Conservation (phyloP, 805 yeast species). For the Metschnikowia hibisci region DNA sequence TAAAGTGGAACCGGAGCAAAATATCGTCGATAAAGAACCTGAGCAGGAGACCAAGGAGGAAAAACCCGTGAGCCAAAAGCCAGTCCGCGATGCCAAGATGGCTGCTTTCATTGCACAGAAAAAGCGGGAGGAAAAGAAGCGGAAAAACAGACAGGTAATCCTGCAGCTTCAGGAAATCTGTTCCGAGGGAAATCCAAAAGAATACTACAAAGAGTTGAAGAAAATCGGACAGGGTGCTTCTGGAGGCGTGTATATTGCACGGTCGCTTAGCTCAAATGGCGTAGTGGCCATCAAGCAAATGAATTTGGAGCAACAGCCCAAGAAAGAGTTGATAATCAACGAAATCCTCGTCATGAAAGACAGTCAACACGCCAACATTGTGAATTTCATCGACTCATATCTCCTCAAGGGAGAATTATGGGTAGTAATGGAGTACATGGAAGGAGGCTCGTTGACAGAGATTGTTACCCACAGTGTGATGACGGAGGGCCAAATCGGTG, state of each 20-base stretch:
- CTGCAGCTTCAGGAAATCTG: constrained; percentile 73
- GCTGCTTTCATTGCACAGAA: constrained; percentile 57
- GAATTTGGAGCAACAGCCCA: constrained; percentile 92
- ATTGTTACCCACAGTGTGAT: constrained; percentile 86
- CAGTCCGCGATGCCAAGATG: constrained; percentile 47
- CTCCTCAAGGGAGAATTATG: constrained; percentile 75
- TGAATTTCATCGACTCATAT: constrained; percentile 19
- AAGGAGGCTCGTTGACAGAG: constrained; percentile 95
- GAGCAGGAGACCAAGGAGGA: constrained; percentile 9
- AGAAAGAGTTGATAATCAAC: constrained; percentile 81
- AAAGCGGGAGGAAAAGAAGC: constrained; percentile 75
- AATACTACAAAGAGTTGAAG: constrained; percentile 59
- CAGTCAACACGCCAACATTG: constrained; percentile 19
- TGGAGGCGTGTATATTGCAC: constrained; percentile 93
- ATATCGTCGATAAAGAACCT: not conserved
- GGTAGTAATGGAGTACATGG: constrained; percentile 99
- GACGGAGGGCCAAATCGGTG: constrained; percentile 93
- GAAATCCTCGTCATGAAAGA: constrained; percentile 22
- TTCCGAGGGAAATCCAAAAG: constrained; percentile 78
- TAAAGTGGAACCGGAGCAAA: too few species aligned
- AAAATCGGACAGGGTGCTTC: constrained; percentile 98
- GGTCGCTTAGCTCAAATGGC: constrained; percentile 35
- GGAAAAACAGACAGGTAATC: constrained; percentile 67
- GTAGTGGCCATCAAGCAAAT: constrained; percentile 92
- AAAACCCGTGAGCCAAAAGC: constrained; percentile 19